Conservation (phyloP, 2,329 filamentous ascomycete genomes). For the Beauveria brongniartii region DNA sequence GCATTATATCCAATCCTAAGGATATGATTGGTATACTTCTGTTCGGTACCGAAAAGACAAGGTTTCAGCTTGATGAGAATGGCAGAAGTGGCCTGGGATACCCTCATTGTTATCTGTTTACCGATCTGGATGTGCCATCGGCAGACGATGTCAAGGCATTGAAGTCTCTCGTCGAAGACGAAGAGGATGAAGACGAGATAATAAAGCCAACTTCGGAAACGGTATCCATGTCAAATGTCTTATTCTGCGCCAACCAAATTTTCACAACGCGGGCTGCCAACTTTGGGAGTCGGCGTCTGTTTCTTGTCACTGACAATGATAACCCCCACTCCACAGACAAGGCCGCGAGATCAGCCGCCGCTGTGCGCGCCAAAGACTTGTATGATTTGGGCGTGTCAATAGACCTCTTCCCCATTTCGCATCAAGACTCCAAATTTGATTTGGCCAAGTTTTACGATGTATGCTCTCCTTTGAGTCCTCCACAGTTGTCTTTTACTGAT, state of each 20-base stretch:
- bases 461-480: constrained; percentile 20
- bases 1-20: constrained; percentile 91
- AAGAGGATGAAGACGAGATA: constrained; percentile 60
- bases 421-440: constrained; percentile 64
- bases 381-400: constrained; percentile 90
- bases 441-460: constrained; percentile 86
- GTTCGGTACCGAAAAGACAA: constrained; percentile 82
- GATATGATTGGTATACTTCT: constrained; percentile 96
- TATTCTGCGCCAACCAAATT: constrained; percentile 93
- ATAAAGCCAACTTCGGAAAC: constrained; percentile 61
- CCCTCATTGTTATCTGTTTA: constrained; percentile 86
- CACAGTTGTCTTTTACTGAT: neutral
- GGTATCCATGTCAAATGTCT: constrained; percentile 76
- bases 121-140: constrained; percentile 78
- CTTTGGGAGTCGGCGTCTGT: constrained; percentile 86
- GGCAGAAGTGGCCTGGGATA: constrained; percentile 57
- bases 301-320: constrained; percentile 93
- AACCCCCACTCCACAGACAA: constrained; percentile 71
- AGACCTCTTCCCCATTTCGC: constrained; percentile 85
- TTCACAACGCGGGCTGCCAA: constrained; percentile 94
- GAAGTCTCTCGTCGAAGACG: constrained; percentile 68
- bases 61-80: constrained; percentile 61
- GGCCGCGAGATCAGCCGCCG: constrained; percentile 63
- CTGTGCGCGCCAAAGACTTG: constrained; percentile 84
- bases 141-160: constrained; percentile 79